Percentiles rank a stretch among this genome's conserved stretches.
Conservation (phyloP, 495 filamentous ascomycete species). For the Aspergillus haitiensis region DNA sequence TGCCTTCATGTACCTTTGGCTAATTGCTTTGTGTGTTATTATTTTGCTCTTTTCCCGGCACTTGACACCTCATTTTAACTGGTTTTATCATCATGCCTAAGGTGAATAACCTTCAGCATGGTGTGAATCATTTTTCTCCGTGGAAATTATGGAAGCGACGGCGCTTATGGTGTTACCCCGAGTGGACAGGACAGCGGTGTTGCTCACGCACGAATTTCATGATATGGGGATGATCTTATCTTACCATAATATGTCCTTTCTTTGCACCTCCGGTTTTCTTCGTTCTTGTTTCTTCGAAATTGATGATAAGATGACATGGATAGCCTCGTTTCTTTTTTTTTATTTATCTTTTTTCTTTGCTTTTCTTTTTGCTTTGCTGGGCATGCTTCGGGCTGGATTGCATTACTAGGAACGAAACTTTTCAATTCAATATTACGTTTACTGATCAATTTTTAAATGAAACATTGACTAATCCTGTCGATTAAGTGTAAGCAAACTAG, state of each 20-base stretch:
- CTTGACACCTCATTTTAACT: conserved; percentile 13
- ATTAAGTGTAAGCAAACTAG: too few relatives aligned
- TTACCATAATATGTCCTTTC: conserved; percentile 1
- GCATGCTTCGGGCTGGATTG: conserved; percentile 9
- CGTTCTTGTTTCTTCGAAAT: conserved; percentile 9
- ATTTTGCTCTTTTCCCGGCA: conserved; percentile 12
- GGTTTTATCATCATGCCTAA: not conserved
- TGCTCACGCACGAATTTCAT: conserved; percentile 19
- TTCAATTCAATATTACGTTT: conserved; percentile 7
- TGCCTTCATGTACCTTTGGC: conserved; percentile 26
- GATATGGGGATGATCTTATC: conserved; percentile 1
- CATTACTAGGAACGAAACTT: conserved; percentile 16
- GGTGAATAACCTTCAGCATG: not conserved
- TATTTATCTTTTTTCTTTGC: conserved; percentile 1
- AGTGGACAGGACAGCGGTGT: conserved; percentile 29
- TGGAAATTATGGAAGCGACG: conserved; percentile 34
- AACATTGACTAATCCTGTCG: too few relatives aligned
- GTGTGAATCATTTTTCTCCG: conserved; percentile 16
- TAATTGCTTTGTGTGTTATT: conserved; percentile 17
- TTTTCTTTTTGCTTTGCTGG: conserved; percentile 5
- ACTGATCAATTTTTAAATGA: conserved; percentile 18
- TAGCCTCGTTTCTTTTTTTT: conserved; percentile 4
- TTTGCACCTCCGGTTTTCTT: conserved; percentile 6
- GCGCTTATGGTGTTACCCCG: conserved; percentile 41
- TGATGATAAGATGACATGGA: conserved; percentile 31